Conservation (phyloP, 1,139 yeast genomes). For the Protomyces lactucae-debilis region DNA sequence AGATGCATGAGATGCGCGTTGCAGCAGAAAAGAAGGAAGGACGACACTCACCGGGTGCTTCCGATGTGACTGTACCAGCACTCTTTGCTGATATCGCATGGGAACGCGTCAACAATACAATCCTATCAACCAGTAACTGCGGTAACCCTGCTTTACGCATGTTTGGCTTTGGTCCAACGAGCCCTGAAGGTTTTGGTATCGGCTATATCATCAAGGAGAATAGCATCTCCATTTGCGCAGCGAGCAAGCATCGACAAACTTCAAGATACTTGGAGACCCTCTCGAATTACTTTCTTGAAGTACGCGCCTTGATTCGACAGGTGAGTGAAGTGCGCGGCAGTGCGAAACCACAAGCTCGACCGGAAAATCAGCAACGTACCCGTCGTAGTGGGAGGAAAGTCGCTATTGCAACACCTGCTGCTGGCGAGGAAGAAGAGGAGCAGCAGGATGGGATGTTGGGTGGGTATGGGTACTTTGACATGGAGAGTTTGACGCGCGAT, state of each 20-base stretch:
- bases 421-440: slow-evolving; percentile 38
- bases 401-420: slow-evolving; percentile 26
- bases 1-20: slow-evolving; percentile 68
- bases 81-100: slow-evolving; percentile 77
- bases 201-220: slow-evolving; percentile 86
- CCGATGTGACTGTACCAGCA: slow-evolving; percentile 47
- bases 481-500: slow-evolving; percentile 52
- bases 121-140: slow-evolving; percentile 62
- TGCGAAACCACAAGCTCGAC: slow-evolving; percentile 14
- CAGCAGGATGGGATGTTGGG: slow-evolving; percentile 52
- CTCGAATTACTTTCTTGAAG: slow-evolving; percentile 61
- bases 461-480: slow-evolving; percentile 73
- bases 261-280: slow-evolving; percentile 71
- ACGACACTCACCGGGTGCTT: slow-evolving; percentile 33
- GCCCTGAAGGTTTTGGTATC: slow-evolving; percentile 84
- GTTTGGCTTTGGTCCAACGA: slow-evolving; percentile 90
- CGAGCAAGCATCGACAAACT: slow-evolving; percentile 89
- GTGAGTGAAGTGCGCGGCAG: slow-evolving; percentile 40
- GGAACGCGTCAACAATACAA: slow-evolving; percentile 62
- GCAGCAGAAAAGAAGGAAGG: slow-evolving; percentile 5
- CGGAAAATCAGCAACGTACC: slow-evolving; percentile 32
- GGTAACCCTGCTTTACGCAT: slow-evolving; percentile 83
- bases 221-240: slow-evolving; percentile 76
- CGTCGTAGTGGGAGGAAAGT: slow-evolving; percentile 5
- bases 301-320: slow-evolving; percentile 50